Base-by-base conservation (phyloP, 352 stramenopile genomes). In the Phytophthora ramorum region DNA sequence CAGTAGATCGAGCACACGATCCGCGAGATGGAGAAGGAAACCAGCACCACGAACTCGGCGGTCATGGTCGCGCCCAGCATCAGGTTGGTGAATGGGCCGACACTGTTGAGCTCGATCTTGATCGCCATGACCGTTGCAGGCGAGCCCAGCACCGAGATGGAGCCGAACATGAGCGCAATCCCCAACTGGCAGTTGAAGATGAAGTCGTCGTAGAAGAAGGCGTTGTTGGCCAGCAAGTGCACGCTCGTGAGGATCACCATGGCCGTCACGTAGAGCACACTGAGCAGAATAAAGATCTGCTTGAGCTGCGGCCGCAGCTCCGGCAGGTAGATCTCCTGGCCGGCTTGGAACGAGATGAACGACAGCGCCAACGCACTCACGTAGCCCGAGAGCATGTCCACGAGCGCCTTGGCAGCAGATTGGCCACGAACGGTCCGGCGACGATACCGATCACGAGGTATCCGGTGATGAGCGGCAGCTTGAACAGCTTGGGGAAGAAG, bases 281-380 rank as follows among this genome's bases (percentile, higher is more conserved):
- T 32, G 0, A 91, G 53, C 12, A 90, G 66, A 28, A 76, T 67
- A n/a, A 87, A 59, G 41, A 91, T 89, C 26, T 68, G 63, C 51
- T 87, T 87, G 53, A 91, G 74, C 53, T 91, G 83, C 17, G 83
- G 83, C 17, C 58, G 49, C 34, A 91, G 69, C 43, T 91, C 83
- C 12, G 83, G 83, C 17, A 86, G 58, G 40, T 91, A 91, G 60
- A 91, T 87, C 61, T 91, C 83, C 43, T 91, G 83, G 1, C 83
- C 83, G 2, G 83, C 80, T 63, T 91, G 80, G 61, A 90, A 90
- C 58, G 83, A 89, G 69, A 91, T 90, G 68, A 91, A 91, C 16
- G 80, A 89, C 16, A 91, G 71, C 38, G 83, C 80, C 52, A 90
- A 72, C 20, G 78, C 78, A 55, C 78, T 91, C 53, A 91, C 76